phyloP scores from a whole-genome alignment of 805 yeast species.

The Hanseniaspora taiwanica region DNA sequence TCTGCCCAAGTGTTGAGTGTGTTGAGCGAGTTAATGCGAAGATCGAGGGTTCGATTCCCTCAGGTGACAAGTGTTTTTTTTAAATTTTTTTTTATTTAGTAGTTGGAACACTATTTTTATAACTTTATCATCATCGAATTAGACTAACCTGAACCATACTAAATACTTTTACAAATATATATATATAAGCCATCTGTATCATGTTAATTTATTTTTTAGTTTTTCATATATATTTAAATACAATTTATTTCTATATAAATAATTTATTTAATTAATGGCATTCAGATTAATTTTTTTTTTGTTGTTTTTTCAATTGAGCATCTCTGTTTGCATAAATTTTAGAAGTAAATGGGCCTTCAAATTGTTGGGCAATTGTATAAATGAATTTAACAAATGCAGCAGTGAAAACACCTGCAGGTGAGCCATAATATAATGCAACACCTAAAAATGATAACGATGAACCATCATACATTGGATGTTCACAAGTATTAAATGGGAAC shows the following conservation, averaged over 20 bases:
- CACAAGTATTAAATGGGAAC: constrained; percentile 83
- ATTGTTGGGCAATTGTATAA: constrained; percentile 71
- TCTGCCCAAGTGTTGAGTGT: no score
- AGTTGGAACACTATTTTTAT: background rate
- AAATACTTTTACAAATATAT: background rate
- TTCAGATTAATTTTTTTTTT: background rate
- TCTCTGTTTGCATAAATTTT: constrained; percentile 72
- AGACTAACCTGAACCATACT: no score
- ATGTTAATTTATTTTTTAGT: background rate
- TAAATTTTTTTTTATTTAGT: background rate
- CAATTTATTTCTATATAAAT: no score
- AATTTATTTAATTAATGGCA: background rate
- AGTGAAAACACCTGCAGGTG: constrained; percentile 76
- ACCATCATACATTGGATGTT: constrained; percentile 97
- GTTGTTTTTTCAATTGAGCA: constrained; percentile 16
- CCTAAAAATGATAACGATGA: constrained; percentile 83
- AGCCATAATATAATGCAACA: constrained; percentile 74
- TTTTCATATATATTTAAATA: background rate
- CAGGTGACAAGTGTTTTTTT: constrained; percentile 29
- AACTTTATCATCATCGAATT: background rate
- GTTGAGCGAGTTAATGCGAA: constrained; percentile 26
- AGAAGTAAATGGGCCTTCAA: constrained; percentile 96
- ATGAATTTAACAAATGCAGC: constrained; percentile 61
- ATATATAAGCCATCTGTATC: background rate
- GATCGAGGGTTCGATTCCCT: constrained; percentile 44